These are phyloP conservation scores for Penicillium sp. DNA, from an alignment of 2,329 filamentous ascomycete species.

Conservation along the genomic window DNA sequence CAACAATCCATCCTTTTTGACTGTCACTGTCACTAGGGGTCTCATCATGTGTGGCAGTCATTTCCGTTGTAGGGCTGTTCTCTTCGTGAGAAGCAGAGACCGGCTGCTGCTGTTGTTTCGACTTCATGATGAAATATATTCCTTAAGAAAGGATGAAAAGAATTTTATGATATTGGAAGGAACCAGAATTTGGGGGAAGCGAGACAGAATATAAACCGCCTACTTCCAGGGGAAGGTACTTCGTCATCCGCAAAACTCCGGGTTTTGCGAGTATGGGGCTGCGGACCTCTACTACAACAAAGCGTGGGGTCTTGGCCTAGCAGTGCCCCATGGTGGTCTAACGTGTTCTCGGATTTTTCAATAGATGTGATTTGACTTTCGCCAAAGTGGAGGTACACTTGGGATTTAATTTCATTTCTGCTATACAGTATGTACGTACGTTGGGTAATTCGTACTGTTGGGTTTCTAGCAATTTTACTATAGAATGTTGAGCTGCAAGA, in stretches of 20 bases:
- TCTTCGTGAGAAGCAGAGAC: constrained; percentile 27
- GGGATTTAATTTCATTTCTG: neutral
- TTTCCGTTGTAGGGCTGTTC: constrained; percentile 12
- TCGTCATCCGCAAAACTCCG: constrained; percentile 22
- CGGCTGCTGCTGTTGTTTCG: constrained; percentile 23
- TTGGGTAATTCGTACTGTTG: neutral
- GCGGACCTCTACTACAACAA: constrained; percentile 13
- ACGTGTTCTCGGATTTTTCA: neutral
- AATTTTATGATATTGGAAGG: neutral
- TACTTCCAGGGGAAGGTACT: neutral
- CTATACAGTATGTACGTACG: neutral
- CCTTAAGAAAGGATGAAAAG: neutral
- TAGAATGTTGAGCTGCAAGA: neutral
- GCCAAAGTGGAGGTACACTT: neutral
- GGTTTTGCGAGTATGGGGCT: constrained; percentile 18
- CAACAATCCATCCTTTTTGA: constrained; percentile 24
- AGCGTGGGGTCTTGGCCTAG: constrained; percentile 7
- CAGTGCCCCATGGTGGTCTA: neutral
- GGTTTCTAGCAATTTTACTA: neutral
- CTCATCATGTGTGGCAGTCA: constrained; percentile 9
- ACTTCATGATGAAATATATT: constrained; percentile 19
- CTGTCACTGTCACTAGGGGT: constrained; percentile 1
- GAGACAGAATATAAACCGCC: constrained; percentile 2
- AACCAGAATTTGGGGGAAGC: neutral
- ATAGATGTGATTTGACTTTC: neutral